phyloP scores from a whole-genome alignment of 495 filamentous ascomycete genomes.

The Hamigera avellanea region DNA sequence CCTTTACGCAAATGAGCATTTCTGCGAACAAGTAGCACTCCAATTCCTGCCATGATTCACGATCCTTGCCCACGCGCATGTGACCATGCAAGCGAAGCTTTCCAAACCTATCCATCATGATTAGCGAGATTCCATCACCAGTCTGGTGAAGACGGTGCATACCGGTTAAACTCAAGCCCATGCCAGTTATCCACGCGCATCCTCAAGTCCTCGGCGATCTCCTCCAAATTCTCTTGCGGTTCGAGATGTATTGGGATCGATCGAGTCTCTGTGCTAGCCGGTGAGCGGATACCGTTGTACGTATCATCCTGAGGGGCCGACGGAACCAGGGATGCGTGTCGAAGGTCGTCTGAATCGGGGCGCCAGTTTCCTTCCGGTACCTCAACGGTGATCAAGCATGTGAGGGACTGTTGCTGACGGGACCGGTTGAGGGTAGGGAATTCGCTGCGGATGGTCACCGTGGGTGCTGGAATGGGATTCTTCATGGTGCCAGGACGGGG shows the following conservation, averaged over 20 bases:
- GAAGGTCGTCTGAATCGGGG: slow-evolving; percentile 73
- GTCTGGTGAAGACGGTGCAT: slow-evolving; percentile 9
- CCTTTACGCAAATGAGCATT: slow-evolving; percentile 99
- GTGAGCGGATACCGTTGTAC: slow-evolving; percentile 18
- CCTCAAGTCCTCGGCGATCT: slow-evolving; percentile 78
- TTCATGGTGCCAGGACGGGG: slow-evolving; percentile 57
- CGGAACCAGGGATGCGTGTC: slow-evolving; percentile 43
- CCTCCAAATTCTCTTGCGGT: slow-evolving; percentile 57
- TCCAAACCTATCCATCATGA: slow-evolving; percentile 57
- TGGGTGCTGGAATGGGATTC: slow-evolving; percentile 86
- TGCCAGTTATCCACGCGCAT: slow-evolving; percentile 96
- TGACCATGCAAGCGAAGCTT: slow-evolving; percentile 87
- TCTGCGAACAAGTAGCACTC: slow-evolving; percentile 96
- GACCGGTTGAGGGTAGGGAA: slow-evolving; percentile 90
- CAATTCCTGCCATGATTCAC: slow-evolving; percentile 93
- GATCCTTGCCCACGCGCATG: slow-evolving; percentile 91
- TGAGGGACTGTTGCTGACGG: slow-evolving; percentile 88
- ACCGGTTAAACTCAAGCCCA: slow-evolving; percentile 89
- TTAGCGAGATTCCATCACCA: neutral
- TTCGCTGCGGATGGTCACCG: slow-evolving; percentile 87
- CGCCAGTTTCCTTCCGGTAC: slow-evolving; percentile 89
- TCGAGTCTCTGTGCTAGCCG: slow-evolving; percentile 20
- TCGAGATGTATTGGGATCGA: slow-evolving; percentile 28
- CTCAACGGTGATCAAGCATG: slow-evolving; percentile 89
- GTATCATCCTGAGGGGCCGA: slow-evolving; percentile 41